Evolutionary conservation across 805 yeast species (phyloP).

Genomic region (Starmerella stellata): DNA sequence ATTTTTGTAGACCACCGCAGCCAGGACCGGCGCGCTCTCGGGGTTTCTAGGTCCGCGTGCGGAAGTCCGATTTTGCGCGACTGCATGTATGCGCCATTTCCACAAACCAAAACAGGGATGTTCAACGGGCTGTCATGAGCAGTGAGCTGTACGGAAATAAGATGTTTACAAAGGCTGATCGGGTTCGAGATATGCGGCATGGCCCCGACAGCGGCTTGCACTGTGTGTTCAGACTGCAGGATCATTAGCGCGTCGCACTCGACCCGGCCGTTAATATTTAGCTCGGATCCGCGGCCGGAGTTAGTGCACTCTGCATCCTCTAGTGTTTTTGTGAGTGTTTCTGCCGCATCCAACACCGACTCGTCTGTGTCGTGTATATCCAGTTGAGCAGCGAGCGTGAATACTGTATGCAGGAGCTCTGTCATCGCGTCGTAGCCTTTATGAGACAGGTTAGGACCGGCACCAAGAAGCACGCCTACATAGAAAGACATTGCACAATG

Average conservation of each 20-base stretch:
- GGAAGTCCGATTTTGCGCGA: slow-evolving; percentile 12
- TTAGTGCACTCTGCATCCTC: slow-evolving; percentile 25
- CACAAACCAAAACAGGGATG: slow-evolving; percentile 21
- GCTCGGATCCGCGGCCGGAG: slow-evolving; percentile 27
- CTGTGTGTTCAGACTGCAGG: slow-evolving; percentile 2
- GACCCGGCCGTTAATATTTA: slow-evolving; percentile 21
- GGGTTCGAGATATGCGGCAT: slow-evolving; percentile 21
- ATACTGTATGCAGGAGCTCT: background rate
- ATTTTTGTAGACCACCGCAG: slow-evolving; percentile 11
- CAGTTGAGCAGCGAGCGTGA: background rate
- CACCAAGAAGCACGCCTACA: slow-evolving; percentile 9
- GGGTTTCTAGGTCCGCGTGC: slow-evolving; percentile 10
- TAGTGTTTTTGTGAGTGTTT: slow-evolving; percentile 12
- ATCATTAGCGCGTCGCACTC: slow-evolving; percentile 29
- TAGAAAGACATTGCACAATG: background rate
- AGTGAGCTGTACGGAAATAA: slow-evolving; percentile 1
- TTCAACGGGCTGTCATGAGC: background rate
- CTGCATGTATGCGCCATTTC: slow-evolving; percentile 21
- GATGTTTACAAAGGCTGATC: slow-evolving; percentile 13
- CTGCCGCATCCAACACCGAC: slow-evolving; percentile 2
- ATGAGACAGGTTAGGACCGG: slow-evolving; percentile 2
- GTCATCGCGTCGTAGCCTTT: background rate
- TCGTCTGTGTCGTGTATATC: background rate
- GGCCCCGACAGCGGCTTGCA: slow-evolving; percentile 23
- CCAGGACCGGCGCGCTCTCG: slow-evolving; percentile 8